phyloP scores from a whole-genome alignment of 768 basidiomycete species.

The Chalciporus chontae region DNA sequence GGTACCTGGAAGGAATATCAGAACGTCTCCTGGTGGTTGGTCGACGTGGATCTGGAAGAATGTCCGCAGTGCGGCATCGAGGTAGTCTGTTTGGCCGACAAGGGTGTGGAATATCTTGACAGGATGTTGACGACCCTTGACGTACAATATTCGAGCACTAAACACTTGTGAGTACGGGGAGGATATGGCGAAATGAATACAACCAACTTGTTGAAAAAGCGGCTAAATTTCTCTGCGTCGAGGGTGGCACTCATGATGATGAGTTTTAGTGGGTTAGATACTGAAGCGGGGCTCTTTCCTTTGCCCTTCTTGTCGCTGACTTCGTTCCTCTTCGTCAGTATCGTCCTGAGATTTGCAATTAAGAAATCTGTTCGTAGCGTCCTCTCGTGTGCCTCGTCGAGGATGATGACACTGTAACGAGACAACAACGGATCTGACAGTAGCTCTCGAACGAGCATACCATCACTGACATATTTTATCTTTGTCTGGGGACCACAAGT shows the following conservation, averaged over 20 bases:
- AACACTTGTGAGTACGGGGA: constrained; percentile 5
- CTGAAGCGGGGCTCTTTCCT: constrained; percentile 32
- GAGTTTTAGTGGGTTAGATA: constrained; percentile 74
- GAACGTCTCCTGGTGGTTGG: constrained; percentile 78
- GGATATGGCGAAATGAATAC: neutral
- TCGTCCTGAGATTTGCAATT: constrained; percentile 85
- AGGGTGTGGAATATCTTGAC: constrained; percentile 82
- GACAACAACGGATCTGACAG: constrained; percentile 73
- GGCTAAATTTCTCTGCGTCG: constrained; percentile 91
- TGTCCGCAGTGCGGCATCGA: constrained; percentile 85
- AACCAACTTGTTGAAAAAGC: constrained; percentile 78
- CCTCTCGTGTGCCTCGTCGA: constrained; percentile 97
- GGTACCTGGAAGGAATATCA: constrained; percentile 88
- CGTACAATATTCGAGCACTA: constrained; percentile 85
- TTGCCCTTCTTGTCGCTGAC: constrained; percentile 43
- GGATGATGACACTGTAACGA: constrained; percentile 81
- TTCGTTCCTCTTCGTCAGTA: constrained; percentile 63
- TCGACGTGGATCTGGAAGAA: constrained; percentile 92
- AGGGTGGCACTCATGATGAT: constrained; percentile 98
- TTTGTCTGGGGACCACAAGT: constrained; percentile 64
- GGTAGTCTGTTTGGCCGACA: constrained; percentile 74
- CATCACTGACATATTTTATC: constrained; percentile 97
- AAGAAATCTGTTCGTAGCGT: constrained; percentile 92
- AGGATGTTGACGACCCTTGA: constrained; percentile 90
- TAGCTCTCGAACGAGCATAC: constrained; percentile 94